These are phyloP conservation scores for Pseudogymnoascus sp. DNA, from an alignment of 2,329 filamentous ascomycete genomes.

Conservation along the genomic window DNA sequence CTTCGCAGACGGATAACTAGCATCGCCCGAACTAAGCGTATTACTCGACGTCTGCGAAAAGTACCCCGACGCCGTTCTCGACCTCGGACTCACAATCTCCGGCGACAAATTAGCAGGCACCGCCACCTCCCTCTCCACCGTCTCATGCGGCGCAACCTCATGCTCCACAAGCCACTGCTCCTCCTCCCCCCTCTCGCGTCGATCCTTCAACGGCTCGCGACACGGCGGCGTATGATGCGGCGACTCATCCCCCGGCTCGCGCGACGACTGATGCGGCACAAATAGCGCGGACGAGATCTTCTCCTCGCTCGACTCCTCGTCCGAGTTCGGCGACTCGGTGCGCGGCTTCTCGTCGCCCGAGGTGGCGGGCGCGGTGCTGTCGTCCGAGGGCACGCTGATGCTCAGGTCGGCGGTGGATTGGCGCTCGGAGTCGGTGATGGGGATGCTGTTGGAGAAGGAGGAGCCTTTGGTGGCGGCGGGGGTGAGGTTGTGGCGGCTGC, in stretches of 20 bases:
- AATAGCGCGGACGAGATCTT: constrained; percentile 84
- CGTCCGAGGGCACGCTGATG: background rate
- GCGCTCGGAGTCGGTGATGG: constrained; percentile 23
- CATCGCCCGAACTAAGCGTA: background rate
- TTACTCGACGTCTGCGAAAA: constrained; percentile 22
- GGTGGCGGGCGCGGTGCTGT: background rate
- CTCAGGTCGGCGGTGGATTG: background rate
- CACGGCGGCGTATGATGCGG: background rate
- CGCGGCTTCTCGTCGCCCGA: background rate
- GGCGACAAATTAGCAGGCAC: constrained; percentile 9
- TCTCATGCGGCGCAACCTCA: constrained; percentile 31
- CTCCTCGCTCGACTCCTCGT: constrained; percentile 61
- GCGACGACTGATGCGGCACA: constrained; percentile 58
- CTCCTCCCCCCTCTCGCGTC: constrained; percentile 12
- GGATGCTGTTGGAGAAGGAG: constrained; percentile 27
- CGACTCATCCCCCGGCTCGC: constrained; percentile 25
- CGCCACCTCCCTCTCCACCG: constrained; percentile 17
- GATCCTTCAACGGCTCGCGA: constrained; percentile 20
- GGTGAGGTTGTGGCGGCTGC: constrained; percentile 26
- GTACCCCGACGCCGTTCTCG: background rate
- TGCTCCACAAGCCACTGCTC: constrained; percentile 28
- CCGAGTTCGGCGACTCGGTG: constrained; percentile 7
- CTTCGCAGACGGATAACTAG: background rate
- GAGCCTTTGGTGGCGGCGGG: constrained; percentile 23
- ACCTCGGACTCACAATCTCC: background rate